Base-by-base conservation (phyloP, 306 rosid species). In the Morella rubra region DNA sequence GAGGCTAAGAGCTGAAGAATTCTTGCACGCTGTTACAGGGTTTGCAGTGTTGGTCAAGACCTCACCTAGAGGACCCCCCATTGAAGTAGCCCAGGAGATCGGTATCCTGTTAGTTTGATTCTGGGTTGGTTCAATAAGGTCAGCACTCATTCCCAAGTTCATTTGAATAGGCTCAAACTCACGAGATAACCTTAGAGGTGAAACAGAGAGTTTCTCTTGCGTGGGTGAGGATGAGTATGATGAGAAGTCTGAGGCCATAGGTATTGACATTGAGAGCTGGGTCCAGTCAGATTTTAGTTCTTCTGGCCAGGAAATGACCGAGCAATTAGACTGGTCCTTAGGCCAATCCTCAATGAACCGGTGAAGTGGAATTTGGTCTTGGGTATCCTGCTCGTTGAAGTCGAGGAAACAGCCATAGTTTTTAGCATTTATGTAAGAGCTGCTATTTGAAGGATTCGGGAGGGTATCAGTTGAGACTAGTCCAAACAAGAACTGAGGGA, bases 21-120 rank as follows among this genome's bases (percentile, higher is more conserved):
- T 73, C 74, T 69, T 73, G 73, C 73, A 78, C 42, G 66, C 74
- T 75, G 44, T 77, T 49, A 58, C 80, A 52, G 55, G 42, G 76
- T 61, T 78, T 13, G 83, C 54, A 1, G 60, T 69, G 20, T 67
- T 86, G 32, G 83, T 82, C 61, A 87, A 81, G 6, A 79, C 90
- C 80, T 87, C 90, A 24, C 90, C 90, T 18, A 87, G 68, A 59
- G 90, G 90, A 67, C 90, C 90, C 14, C 88, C 90, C 77, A 86
- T 62, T 44, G 87, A 80, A 75, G 76, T 75, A 32, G 72, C 84
- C 87, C 87, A 86, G 8, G 75, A 32, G 71, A 69, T 49, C 11
- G 89, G 77, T 32, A 69, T 76, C 80, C 79, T 71, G 18, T 70
- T 76, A 13, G 80, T 65, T 77, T 73, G 79, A 76, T 75, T 61